Percentiles rank a stretch among this genome's conserved stretches.
phyloP scores from a whole-genome alignment of 116 monocot genomes.

The Papilionanthe hybrid region DNA sequence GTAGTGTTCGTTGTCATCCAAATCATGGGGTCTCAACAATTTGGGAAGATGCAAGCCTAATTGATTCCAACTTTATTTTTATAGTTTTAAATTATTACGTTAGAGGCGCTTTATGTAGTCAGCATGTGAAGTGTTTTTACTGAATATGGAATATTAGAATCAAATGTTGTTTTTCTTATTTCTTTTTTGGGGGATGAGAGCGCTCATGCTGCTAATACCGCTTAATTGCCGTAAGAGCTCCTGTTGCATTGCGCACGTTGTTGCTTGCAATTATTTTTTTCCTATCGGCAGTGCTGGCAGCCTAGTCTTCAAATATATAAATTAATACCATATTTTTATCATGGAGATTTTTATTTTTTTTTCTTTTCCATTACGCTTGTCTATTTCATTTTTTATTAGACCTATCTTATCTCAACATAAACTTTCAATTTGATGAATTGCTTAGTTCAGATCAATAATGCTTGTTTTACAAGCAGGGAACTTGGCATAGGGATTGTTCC shows the following conservation, averaged over 20 bases:
- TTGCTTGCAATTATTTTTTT: neutral
- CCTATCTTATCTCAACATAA: neutral
- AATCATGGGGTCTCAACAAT: too few relatives aligned
- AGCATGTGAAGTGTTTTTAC: too few relatives aligned
- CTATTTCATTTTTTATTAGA: neutral
- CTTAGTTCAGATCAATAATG: neutral
- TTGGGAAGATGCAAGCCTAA: too few relatives aligned
- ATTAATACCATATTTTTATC: neutral
- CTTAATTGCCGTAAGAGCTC: neutral
- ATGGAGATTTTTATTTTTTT: neutral
- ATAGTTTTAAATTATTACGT: too few relatives aligned
- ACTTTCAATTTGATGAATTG: neutral
- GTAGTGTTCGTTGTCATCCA: too few relatives aligned
- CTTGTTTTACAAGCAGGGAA: constrained; percentile 23
- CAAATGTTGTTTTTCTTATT: too few relatives aligned
- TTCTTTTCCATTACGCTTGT: neutral
- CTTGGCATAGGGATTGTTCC: constrained; percentile 39
- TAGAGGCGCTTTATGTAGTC: too few relatives aligned
- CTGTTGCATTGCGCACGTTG: neutral
- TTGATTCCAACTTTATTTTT: too few relatives aligned
- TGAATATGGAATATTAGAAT: too few relatives aligned
- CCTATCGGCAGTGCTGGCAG: neutral
- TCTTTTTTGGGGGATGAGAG: too few relatives aligned
- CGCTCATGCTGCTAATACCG: too few relatives aligned
- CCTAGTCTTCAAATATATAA: too few relatives aligned